Evolutionary conservation across 352 stramenopile genomes (phyloP).

Genomic region (Pythium folliculosum): DNA sequence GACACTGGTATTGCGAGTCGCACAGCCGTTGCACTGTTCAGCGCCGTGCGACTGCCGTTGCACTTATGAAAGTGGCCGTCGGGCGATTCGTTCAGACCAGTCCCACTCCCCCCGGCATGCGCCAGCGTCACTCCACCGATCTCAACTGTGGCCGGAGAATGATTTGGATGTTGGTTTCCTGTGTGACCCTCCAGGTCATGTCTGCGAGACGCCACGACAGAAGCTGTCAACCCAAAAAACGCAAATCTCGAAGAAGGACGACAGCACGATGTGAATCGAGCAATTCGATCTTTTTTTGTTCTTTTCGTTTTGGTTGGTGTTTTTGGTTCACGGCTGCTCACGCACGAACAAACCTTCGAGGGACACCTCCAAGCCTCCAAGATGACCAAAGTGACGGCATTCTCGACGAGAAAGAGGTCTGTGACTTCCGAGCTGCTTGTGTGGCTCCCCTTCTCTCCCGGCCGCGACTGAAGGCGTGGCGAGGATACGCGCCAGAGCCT

Average conservation of each 20-base stretch:
- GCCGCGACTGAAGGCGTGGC: background rate
- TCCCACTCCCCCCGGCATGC: background rate
- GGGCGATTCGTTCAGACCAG: too few relatives aligned
- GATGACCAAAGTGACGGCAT: background rate
- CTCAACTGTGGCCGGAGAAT: conserved; percentile 1
- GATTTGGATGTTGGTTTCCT: background rate
- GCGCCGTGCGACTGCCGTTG: too few relatives aligned
- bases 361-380: background rate
- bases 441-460: background rate
- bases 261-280: background rate
- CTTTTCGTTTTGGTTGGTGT: background rate
- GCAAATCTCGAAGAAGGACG: background rate
- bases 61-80: too few relatives aligned
- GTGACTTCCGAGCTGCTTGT: background rate
- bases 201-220: too few relatives aligned
- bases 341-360: too few relatives aligned
- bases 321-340: too few relatives aligned
- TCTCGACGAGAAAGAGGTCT: background rate
- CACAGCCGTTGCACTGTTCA: too few relatives aligned
- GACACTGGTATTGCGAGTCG: too few relatives aligned
- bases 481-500: background rate
- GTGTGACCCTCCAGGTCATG: too few relatives aligned
- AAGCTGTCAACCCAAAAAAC: background rate
- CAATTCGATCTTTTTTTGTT: background rate
- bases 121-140: conserved; percentile 1